phyloP scores from a whole-genome alignment of 2,329 filamentous ascomycete genomes.

The Venturiaceae sp. region DNA sequence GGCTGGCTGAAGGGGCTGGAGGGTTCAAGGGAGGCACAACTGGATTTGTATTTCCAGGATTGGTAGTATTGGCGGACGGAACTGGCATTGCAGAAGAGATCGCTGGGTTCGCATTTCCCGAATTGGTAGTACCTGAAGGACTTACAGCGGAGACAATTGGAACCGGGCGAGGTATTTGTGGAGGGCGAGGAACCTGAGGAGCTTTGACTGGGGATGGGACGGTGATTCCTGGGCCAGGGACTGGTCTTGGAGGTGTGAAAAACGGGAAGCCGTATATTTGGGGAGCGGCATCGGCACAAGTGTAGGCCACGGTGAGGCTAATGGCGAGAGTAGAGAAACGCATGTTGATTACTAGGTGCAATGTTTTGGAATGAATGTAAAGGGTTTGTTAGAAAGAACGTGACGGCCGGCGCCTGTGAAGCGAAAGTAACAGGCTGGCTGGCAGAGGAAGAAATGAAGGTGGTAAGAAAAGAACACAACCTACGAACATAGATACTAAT shows the following conservation, averaged over 20 bases:
- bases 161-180: no score
- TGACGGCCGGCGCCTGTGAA: not conserved
- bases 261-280: not conserved
- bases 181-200: not conserved
- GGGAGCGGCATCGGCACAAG: not conserved
- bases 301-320: not conserved
- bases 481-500: not conserved
- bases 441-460: not conserved
- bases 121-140: no score
- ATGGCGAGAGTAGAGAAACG: not conserved
- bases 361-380: not conserved
- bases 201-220: not conserved
- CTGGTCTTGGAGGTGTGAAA: not conserved
- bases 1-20: no score
- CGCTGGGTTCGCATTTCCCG: no score
- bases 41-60: not conserved
- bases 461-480: not conserved
- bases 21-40: no score
- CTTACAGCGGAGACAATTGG: no score
- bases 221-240: not conserved
- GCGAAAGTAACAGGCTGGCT: not conserved
- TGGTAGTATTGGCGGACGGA: not conserved
- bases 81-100: no score
- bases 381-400: not conserved
- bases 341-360: not conserved